phyloP scores from a whole-genome alignment of 306 rosid species.

The Erythrophleum fordii region DNA sequence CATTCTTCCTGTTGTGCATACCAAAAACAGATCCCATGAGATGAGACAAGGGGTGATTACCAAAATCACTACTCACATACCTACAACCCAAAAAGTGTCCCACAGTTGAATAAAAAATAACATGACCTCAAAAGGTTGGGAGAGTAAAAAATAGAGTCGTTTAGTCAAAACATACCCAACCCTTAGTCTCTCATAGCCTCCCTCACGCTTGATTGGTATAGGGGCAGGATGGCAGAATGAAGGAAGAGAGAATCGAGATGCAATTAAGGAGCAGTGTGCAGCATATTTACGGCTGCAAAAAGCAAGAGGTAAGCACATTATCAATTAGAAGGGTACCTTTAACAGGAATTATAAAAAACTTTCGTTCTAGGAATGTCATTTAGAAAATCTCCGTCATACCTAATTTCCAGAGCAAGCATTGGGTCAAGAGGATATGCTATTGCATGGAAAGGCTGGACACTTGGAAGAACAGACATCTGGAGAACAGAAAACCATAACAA shows the following conservation, averaged over 20 bases:
- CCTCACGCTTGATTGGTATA: constrained; percentile 55
- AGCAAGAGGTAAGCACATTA: background rate
- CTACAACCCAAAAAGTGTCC: constrained; percentile 38
- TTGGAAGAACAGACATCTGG: constrained; percentile 97
- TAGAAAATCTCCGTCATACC: constrained; percentile 49
- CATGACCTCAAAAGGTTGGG: constrained; percentile 34
- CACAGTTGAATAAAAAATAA: background rate
- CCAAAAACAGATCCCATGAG: constrained; percentile 86
- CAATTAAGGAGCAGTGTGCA: constrained; percentile 70
- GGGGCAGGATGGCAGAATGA: constrained; percentile 62
- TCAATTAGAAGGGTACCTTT: background rate
- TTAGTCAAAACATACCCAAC: constrained; percentile 68
- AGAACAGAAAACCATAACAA: constrained; percentile 26
- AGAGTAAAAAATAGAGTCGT: background rate
- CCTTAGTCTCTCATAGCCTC: constrained; percentile 75
- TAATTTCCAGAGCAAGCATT: constrained; percentile 91
- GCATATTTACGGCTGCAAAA: constrained; percentile 69
- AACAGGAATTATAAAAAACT: background rate
- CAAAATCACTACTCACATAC: constrained; percentile 60
- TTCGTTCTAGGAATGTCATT: background rate
- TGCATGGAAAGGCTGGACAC: constrained; percentile 99
- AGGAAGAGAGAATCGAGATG: constrained; percentile 72
- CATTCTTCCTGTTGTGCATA: constrained; percentile 69
- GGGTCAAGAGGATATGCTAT: constrained; percentile 98
- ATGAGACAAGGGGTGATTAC: constrained; percentile 67